Conservation (phyloP, 2,329 filamentous ascomycete genomes). For the Microascus cirrosus region DNA sequence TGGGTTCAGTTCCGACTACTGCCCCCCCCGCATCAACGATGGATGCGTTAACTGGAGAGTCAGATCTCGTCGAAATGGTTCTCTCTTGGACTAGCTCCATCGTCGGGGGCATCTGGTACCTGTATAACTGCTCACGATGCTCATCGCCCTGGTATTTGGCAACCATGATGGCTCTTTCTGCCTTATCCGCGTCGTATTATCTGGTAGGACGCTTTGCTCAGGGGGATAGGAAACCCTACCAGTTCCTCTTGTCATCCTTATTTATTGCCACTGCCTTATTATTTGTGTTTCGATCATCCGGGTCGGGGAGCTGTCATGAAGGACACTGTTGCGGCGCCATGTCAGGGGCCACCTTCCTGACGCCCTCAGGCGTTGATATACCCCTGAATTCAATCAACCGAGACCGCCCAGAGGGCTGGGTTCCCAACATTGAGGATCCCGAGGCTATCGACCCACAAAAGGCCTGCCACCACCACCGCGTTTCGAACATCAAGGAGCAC, state of each 20-base stretch:
- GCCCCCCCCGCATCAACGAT: background rate
- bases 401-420: slow-evolving; percentile 1
- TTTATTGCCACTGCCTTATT: background rate
- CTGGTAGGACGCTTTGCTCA: background rate
- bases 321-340: slow-evolving; percentile 1
- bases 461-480: slow-evolving; percentile 59
- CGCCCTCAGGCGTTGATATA: slow-evolving; percentile 1
- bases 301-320: background rate
- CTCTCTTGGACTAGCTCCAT: background rate
- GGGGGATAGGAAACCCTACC: background rate
- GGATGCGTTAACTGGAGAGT: background rate
- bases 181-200: background rate
- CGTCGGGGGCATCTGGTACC: background rate
- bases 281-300: background rate
- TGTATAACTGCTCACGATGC: background rate
- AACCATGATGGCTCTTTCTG: background rate
- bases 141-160: background rate
- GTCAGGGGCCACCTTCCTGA: slow-evolving; percentile 1
- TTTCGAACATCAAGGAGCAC: slow-evolving; percentile 44
- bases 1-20: background rate
- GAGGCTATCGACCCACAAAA: slow-evolving; percentile 11
- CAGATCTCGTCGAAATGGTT: background rate
- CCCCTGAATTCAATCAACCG: background rate
- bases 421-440: slow-evolving; percentile 6
- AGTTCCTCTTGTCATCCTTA: background rate